A percentile compares a stretch with the other conserved stretches of the same genome.
Conservation (phyloP, 139 green algal genomes). For the Astrephomene gubernaculifera region DNA sequence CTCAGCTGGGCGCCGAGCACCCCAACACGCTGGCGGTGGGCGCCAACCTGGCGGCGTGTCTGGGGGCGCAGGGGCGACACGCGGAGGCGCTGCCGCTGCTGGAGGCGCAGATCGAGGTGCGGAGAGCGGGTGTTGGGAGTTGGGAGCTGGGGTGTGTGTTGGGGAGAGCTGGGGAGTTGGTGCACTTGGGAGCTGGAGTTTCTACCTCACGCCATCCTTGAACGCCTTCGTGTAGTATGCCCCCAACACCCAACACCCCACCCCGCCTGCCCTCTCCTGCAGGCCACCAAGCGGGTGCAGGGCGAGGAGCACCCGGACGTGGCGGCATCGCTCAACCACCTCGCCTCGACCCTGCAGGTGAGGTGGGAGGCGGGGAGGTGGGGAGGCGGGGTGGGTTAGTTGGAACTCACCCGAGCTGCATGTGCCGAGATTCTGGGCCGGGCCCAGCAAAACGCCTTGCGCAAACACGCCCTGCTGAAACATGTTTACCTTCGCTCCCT, state of each 20-base stretch:
- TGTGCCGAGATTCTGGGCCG: too few species aligned
- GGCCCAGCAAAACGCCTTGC: too few species aligned
- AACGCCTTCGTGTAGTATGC: too few species aligned
- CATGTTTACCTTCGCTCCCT: neutral
- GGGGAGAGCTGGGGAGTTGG: too few species aligned
- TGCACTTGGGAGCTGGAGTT: too few species aligned
- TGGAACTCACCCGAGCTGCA: too few species aligned
- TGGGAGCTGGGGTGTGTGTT: too few species aligned
- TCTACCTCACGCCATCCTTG: too few species aligned
- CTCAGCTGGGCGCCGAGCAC: constrained; percentile 36
- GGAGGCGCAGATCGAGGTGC: constrained; percentile 31
- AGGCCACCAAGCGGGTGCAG: constrained; percentile 33
- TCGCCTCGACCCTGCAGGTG: constrained; percentile 38
- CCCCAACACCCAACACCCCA: neutral
- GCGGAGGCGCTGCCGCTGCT: constrained; percentile 42
- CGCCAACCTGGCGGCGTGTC: constrained; percentile 41
- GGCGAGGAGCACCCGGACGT: constrained; percentile 43
- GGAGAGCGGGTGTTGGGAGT: neutral
- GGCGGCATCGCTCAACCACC: constrained; percentile 35
- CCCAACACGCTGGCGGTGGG: constrained; percentile 27
- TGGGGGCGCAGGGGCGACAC: constrained; percentile 27
- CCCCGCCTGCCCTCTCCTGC: neutral
- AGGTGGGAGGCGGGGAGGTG: neutral
- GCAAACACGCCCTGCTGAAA: too few species aligned
- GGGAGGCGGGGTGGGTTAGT: neutral